These are phyloP conservation scores for Biscogniauxia sp. DNA, from an alignment of 2,329 filamentous ascomycete species.

Conservation along the genomic window DNA sequence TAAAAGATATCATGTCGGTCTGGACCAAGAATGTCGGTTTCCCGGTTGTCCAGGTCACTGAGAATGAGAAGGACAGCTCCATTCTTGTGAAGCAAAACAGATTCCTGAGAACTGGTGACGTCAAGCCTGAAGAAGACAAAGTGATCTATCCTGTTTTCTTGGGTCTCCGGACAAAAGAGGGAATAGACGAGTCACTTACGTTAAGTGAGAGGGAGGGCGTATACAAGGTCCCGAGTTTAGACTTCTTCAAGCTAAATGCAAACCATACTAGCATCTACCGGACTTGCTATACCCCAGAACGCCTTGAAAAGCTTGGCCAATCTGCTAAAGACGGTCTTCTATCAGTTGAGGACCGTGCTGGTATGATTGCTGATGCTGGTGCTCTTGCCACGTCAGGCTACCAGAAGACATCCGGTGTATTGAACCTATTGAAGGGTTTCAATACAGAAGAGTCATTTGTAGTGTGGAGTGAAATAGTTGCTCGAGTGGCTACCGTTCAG, in stretches of 20 bases:
- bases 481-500: constrained; percentile 74
- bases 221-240: constrained; percentile 73
- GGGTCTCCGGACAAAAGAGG: constrained; percentile 78
- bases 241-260: constrained; percentile 96
- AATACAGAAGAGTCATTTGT: constrained; percentile 84
- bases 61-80: constrained; percentile 65
- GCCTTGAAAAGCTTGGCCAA: constrained; percentile 81
- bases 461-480: constrained; percentile 90
- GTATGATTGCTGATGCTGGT: constrained; percentile 92
- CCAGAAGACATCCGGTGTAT: constrained; percentile 85
- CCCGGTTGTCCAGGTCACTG: constrained; percentile 84
- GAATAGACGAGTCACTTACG: constrained; percentile 73
- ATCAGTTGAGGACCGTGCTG: constrained; percentile 85
- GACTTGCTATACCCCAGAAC: constrained; percentile 80
- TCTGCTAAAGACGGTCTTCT: constrained; percentile 79
- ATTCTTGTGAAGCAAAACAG: constrained; percentile 93
- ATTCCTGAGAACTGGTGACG: constrained; percentile 87
- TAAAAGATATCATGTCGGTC: constrained; percentile 86
- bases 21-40: constrained; percentile 98
- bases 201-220: constrained; percentile 69
- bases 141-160: constrained; percentile 88
- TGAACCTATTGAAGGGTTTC: constrained; percentile 83
- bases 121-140: constrained; percentile 88
- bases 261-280: constrained; percentile 92
- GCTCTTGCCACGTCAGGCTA: constrained; percentile 87